Evolutionary conservation across 371 early-diverging fungal genomes (phyloP).

Genomic region (Mucor plumbeus): DNA sequence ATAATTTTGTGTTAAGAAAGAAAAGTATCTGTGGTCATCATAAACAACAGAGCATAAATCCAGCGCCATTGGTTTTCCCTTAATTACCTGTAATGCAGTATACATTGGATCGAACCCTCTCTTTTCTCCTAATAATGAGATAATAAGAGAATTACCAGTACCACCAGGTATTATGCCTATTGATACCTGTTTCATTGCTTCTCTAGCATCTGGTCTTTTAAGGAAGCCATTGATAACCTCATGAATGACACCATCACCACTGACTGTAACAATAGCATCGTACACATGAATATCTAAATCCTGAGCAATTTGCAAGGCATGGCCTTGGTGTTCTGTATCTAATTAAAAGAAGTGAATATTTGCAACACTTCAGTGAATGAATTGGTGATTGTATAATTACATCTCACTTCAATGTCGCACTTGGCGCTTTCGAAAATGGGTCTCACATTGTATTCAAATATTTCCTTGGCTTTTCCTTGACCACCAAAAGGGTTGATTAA

Average conservation of each 20-base stretch:
- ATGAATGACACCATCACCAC: constrained; percentile 84
- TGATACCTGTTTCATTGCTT: constrained; percentile 58
- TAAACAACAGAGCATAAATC: constrained; percentile 67
- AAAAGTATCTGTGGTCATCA: constrained; percentile 52
- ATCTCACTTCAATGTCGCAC: constrained; percentile 59
- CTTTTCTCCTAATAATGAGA: constrained; percentile 59
- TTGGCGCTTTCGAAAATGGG: constrained; percentile 74
- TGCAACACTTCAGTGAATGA: not conserved
- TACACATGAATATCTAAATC: constrained; percentile 59
- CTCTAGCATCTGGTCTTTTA: constrained; percentile 63
- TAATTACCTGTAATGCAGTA: constrained; percentile 59
- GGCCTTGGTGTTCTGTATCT: constrained; percentile 68
- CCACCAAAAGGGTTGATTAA: constrained; percentile 83
- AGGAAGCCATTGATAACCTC: constrained; percentile 80
- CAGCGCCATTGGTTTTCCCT: constrained; percentile 43
- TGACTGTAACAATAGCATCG: constrained; percentile 68
- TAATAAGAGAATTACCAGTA: constrained; percentile 66
- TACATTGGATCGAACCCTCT: constrained; percentile 52
- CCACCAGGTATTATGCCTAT: constrained; percentile 71
- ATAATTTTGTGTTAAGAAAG: constrained; percentile 64
- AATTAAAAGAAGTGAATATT: not conserved
- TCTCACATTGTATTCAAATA: constrained; percentile 61
- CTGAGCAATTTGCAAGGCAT: constrained; percentile 70
- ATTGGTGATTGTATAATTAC: constrained; percentile 36
- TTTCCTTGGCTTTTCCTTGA: constrained; percentile 63